These are phyloP conservation scores for Alternaria sp. DNA, from an alignment of 2,329 filamentous ascomycete species.

Conservation along the genomic window DNA sequence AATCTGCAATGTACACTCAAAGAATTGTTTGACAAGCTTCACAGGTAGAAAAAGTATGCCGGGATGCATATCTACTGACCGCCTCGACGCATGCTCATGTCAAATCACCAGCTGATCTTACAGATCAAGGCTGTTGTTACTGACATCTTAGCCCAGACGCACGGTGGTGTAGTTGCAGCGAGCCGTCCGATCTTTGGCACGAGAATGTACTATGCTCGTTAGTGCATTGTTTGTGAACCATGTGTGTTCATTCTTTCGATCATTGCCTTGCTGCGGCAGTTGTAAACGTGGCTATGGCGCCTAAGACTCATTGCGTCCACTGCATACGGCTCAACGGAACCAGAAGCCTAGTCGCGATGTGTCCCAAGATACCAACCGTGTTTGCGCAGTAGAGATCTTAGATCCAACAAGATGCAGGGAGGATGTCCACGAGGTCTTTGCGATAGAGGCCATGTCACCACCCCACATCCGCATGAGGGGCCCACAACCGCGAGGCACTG, in stretches of 20 bases:
- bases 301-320: not conserved
- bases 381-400: not conserved
- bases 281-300: not conserved
- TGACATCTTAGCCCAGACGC: not conserved
- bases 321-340: slow-evolving; percentile 3
- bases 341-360: not conserved
- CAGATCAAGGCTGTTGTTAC: slow-evolving; percentile 1
- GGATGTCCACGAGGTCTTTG: slow-evolving; percentile 1
- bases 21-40: not conserved
- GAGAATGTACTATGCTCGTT: not conserved
- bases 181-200: slow-evolving; percentile 1
- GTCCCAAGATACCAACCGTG: slow-evolving; percentile 3
- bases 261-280: not conserved
- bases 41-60: not conserved
- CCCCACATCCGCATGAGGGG: slow-evolving; percentile 12
- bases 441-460: not conserved
- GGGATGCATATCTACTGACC: not conserved
- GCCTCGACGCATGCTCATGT: not conserved
- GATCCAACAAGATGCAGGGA: slow-evolving; percentile 11
- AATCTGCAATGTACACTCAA: not conserved
- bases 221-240: not conserved
- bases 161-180: slow-evolving; percentile 4
- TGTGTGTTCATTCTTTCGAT: not conserved
- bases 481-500: not conserved
- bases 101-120: slow-evolving; percentile 2